Evolutionary conservation across 208 protist genomes (phyloP).

Genomic region (Trypanosoma boissoni): DNA sequence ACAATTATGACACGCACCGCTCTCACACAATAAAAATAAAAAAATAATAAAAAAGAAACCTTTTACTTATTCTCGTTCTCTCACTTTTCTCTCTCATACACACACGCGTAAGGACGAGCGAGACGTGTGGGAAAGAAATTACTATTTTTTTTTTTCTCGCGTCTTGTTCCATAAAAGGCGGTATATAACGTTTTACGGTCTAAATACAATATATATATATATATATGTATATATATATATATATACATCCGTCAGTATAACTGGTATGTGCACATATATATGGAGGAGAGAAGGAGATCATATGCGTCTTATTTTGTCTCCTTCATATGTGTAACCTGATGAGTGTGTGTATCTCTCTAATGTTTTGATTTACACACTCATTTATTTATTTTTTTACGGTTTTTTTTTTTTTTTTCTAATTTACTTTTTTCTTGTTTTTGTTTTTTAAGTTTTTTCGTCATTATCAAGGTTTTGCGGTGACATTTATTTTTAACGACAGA

Average conservation of each 20-base stretch:
- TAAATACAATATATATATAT: no score
- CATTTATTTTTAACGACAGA: not conserved
- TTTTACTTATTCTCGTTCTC: not conserved
- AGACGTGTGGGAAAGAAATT: not conserved
- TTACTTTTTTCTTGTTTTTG: conserved; percentile 12
- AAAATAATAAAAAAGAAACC: conserved; percentile 4
- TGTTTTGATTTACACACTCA: not conserved
- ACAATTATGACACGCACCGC: no score
- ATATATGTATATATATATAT: no score
- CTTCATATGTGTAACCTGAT: not conserved
- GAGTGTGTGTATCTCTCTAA: not conserved
- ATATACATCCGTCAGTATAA: no score
- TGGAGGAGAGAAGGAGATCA: no score
- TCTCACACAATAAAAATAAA: not conserved
- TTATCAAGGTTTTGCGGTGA: not conserved
- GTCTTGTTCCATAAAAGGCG: no score
- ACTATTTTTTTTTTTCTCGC: conserved; percentile 5
- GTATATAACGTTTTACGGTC: no score
- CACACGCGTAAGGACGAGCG: not conserved
- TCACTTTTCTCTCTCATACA: no score
- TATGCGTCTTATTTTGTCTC: not conserved
- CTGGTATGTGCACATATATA: no score
- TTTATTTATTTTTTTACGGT: conserved; percentile 20
- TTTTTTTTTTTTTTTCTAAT: conserved; percentile 8
- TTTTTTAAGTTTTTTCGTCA: not conserved